Base-by-base conservation (phyloP, 345 rosid genomes). In the Zanthoxylum bungeanum region DNA sequence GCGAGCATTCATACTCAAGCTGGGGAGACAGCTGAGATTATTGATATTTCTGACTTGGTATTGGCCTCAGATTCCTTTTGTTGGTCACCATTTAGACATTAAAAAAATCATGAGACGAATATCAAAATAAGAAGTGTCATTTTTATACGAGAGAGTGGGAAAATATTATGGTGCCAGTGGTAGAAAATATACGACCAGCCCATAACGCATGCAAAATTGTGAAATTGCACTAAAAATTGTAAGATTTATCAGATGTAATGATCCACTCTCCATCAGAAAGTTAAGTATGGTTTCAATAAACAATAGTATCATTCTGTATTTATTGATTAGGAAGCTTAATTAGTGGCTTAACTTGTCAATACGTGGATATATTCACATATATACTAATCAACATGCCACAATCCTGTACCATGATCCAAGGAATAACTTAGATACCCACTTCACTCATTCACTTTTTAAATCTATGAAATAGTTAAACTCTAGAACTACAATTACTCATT, bases 161-260 rank as follows among this genome's bases (percentile, higher is more conserved):
- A n/a, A n/a, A n/a, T 69, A 69, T 57, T 17, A 6, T 66, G n/a
- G 56, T 56, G 72, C 72, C 63, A 56, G 53, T 39, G 51, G 72
- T 64, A 69, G 72, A 57, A 47, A 30, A 40, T 40, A 63, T 69
- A 56, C 64, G 6, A 69, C 72, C 72, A 56, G 72, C 72, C 39
- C 66, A 49, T 66, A 70, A 70, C 56, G 65, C 55, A 70, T 34
- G 49, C 58, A 60, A 70, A 34, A 44, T 56, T 69, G 52, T 40
- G 64, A 69, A 55, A 17, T 40, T 39, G 63, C 52, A 56, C 39
- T 9, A 39, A 27, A 57, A 33, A 42, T 4, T 2, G 17, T 39
- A 39, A 69, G 24, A 21, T n/a, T 24, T 7, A 37, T 28, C 53
- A 69, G 17, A 56, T 52, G 62, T 1, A 66, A 50, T n/a, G 55